Evolutionary conservation across 73 alveolate genomes (phyloP).

Genomic region (Paramecium tetraurelia): DNA sequence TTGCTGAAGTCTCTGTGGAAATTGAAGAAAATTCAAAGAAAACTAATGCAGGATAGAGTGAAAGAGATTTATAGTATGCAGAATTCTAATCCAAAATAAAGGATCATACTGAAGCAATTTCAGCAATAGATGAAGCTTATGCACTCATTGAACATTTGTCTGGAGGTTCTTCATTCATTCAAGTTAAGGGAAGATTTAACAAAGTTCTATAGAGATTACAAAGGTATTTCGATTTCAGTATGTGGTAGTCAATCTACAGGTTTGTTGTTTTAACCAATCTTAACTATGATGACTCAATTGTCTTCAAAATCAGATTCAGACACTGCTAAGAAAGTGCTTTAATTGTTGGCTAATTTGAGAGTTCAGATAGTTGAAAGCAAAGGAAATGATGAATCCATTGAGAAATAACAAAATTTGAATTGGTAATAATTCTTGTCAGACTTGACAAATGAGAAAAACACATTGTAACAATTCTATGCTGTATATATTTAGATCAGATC

Average conservation of each 20-base stretch:
- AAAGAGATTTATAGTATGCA: background rate
- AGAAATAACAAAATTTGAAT: background rate
- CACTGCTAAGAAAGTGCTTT: background rate
- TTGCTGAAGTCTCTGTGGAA: background rate
- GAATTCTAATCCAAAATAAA: background rate
- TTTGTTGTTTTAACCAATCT: background rate
- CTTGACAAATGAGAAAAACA: background rate
- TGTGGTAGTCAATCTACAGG: background rate
- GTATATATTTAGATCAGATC: background rate
- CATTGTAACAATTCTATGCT: background rate
- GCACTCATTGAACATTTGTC: conserved; percentile 5
- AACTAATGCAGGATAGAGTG: background rate
- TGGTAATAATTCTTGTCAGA: background rate
- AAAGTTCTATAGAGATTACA: background rate
- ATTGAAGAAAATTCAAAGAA: background rate
- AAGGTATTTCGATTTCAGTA: background rate
- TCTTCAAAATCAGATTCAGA: background rate
- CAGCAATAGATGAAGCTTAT: conserved; percentile 13
- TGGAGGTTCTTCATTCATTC: background rate
- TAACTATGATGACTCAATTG: background rate
- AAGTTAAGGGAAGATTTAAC: background rate
- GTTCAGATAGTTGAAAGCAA: background rate
- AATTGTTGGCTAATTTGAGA: background rate
- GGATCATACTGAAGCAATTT: background rate
- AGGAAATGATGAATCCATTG: background rate